Conservation (phyloP, 2,329 filamentous ascomycete genomes). For the Botryotinia convoluta region DNA sequence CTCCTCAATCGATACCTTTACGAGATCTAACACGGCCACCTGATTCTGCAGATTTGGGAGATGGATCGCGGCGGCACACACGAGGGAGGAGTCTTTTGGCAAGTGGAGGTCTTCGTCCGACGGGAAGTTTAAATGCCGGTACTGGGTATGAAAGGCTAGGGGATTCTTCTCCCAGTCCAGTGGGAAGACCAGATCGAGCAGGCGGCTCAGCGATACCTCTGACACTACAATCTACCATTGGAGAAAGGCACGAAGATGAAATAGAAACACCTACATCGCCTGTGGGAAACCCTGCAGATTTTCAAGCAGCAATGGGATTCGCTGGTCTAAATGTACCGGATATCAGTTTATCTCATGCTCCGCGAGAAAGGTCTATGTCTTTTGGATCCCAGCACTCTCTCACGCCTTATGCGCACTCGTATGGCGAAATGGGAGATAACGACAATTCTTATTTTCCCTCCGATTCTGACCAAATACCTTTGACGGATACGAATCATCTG, state of each 20-base stretch:
- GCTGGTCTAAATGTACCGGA: conserved; percentile 38
- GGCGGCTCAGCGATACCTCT: conserved; percentile 21
- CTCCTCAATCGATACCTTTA: conserved; percentile 66
- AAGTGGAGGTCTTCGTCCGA: conserved; percentile 31
- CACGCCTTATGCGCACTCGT: conserved; percentile 21
- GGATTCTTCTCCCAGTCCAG: conserved; percentile 34
- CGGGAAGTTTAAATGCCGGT: conserved; percentile 27
- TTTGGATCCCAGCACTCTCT: conserved; percentile 32
- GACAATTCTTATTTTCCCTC: conserved; percentile 38
- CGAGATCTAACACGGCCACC: conserved; percentile 52
- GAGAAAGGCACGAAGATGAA: conserved; percentile 23
- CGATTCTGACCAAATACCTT: conserved; percentile 57
- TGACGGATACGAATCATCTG: conserved; percentile 55
- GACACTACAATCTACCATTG: conserved; percentile 20
- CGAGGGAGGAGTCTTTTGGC: conserved; percentile 37
- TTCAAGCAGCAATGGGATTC: conserved; percentile 38
- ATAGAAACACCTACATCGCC: conserved; percentile 32
- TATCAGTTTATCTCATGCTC: conserved; percentile 35
- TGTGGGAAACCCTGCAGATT: conserved; percentile 35
- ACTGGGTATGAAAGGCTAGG: conserved; percentile 37
- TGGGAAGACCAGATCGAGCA: conserved; percentile 23
- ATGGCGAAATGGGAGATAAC: conserved; percentile 31
- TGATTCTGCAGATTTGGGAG: conserved; percentile 33
- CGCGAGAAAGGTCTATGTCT: conserved; percentile 28
- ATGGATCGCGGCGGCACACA: conserved; percentile 32